Base-by-base conservation (phyloP, 2,329 filamentous ascomycete genomes). In the Cadophora gregata region DNA sequence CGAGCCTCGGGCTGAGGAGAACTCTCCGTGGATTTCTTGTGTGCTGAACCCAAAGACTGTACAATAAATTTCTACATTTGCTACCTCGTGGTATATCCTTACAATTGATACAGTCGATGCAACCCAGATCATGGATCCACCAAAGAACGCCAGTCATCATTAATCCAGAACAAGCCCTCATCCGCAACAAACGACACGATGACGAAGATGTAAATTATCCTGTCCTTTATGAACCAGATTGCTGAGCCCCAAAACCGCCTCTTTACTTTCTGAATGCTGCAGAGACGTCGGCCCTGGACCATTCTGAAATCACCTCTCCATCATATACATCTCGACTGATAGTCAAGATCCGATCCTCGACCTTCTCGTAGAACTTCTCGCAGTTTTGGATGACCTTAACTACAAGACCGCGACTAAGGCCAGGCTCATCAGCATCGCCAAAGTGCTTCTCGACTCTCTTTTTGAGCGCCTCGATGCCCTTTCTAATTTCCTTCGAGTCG, bases 371-470 rank as follows among this genome's bases (percentile, higher is more conserved):
- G 73, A 87, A 90, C 67, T 77, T 80, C 78, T 90, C 88, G 75
- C 88, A 89, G 75, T 88, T 86, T 67, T 80, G 80, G 58, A 87
- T 78, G 45, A 90, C 86, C 76, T 85, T 84, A 60, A 79, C 79
- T 27, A 89, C 87, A 48, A 90, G 80, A 42, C 82, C 82, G 59
- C 82, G 81, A 66, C 72, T 74, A 9, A 76, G 66, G 12, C 82
- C 86, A 64, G 88, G 87, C 70, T 94, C 91, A 72, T 96, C 93
- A 5, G 90, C 91, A 72, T 97, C 93, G 51, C 93, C 93, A 83
- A 98, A 98, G 79, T 98, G 95, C 81, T 98, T 99, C 80, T 98
- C 95, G 0, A 98, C 92, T 59, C 95, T 87, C 81, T 97, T 97
- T 75, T 90, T 90, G 72, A 98, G 83, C 63, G 92, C 87, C 75